Conservation (phyloP, 352 stramenopile genomes). For the Thalassiosira livingstoniorum region DNA sequence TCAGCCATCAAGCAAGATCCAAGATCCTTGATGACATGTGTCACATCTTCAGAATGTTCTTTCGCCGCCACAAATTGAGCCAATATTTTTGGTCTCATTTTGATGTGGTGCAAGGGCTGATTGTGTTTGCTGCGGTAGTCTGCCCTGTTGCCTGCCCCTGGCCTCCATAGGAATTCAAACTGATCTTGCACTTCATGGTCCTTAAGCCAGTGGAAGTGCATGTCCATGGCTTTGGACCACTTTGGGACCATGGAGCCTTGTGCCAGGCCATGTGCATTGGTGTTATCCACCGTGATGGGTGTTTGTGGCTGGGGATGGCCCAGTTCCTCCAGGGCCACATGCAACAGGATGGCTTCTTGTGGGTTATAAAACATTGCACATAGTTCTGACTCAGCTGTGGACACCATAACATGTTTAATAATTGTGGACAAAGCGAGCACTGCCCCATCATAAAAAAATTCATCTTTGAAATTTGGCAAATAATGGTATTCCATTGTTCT, state of each 20-base stretch:
- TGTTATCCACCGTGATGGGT: constrained; percentile 39
- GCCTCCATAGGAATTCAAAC: not conserved
- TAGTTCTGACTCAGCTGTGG: constrained; percentile 27
- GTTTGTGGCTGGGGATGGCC: constrained; percentile 26
- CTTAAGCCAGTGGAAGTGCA: constrained; percentile 8
- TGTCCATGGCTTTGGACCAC: constrained; percentile 36
- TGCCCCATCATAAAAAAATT: not conserved
- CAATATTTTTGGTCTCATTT: no score
- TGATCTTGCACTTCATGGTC: not conserved
- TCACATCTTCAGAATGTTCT: no score
- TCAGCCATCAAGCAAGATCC: no score
- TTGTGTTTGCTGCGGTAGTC: not conserved
- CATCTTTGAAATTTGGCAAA: not conserved
- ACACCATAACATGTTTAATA: constrained; percentile 11
- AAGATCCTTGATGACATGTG: no score
- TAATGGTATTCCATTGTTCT: constrained; percentile 14
- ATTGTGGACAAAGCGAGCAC: not conserved
- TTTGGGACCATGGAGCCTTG: constrained; percentile 13
- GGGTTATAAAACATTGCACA: constrained; percentile 20
- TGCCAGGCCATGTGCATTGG: not conserved
- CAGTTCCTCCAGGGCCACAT: constrained; percentile 16
- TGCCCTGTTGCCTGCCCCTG: not conserved
- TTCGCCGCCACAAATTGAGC: no score
- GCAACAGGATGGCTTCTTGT: not conserved
- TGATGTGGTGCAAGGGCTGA: not conserved